Evolutionary conservation across 768 basidiomycete genomes (phyloP).

Genomic region (Suillus paluster): DNA sequence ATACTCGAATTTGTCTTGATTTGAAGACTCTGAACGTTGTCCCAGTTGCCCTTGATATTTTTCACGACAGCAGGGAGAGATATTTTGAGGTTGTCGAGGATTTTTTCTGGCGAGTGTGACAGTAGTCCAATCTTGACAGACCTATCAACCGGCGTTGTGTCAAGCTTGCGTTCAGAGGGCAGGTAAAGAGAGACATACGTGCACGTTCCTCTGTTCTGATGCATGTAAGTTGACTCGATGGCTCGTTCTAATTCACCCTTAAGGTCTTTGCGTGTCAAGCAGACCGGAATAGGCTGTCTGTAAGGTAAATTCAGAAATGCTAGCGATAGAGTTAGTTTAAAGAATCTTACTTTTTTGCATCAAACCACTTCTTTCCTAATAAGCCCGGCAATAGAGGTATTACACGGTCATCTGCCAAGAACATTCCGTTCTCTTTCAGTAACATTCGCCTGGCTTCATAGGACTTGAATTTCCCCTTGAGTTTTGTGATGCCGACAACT

Average conservation of each 20-base stretch:
- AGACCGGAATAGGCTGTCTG: slow-evolving; percentile 97
- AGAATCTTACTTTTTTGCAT: slow-evolving; percentile 86
- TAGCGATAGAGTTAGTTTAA: slow-evolving; percentile 2
- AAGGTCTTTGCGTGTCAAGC: slow-evolving; percentile 83
- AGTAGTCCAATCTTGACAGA: slow-evolving; percentile 83
- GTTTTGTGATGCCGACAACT: slow-evolving; percentile 88
- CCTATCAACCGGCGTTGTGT: slow-evolving; percentile 40
- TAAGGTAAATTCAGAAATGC: slow-evolving; percentile 9
- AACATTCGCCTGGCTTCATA: slow-evolving; percentile 84
- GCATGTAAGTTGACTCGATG: slow-evolving; percentile 93
- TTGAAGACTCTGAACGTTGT: slow-evolving; percentile 85
- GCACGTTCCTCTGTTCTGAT: slow-evolving; percentile 92
- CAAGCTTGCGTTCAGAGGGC: neutral
- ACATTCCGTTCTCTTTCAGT: slow-evolving; percentile 88
- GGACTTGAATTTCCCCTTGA: slow-evolving; percentile 91
- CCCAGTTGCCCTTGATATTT: slow-evolving; percentile 82
- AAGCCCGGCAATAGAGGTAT: slow-evolving; percentile 86
- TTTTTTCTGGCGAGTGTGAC: slow-evolving; percentile 73
- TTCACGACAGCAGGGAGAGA: slow-evolving; percentile 78
- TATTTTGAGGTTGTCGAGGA: slow-evolving; percentile 75
- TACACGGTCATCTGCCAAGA: slow-evolving; percentile 91
- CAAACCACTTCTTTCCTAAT: slow-evolving; percentile 89
- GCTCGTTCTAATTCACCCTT: slow-evolving; percentile 93
- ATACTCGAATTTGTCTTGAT: slow-evolving; percentile 89
- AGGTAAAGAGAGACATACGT: slow-evolving; percentile 57